Conservation (phyloP, 305 asterid genomes). For the Ilex paraguariensis region DNA sequence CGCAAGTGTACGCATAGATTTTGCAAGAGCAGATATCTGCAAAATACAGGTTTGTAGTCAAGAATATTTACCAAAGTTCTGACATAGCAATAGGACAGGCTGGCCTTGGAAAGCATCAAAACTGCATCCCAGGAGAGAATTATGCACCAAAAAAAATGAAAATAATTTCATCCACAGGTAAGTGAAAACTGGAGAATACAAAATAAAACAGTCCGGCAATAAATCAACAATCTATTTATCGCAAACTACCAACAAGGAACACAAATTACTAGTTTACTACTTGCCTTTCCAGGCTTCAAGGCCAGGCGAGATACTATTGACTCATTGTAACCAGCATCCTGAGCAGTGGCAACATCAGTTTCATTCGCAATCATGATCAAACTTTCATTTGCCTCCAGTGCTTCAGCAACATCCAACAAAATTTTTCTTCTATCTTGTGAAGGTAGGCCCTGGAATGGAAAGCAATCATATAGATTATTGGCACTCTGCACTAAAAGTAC, state of each 20-base stretch:
- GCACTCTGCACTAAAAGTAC: too few relatives aligned
- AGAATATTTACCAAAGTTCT: too few relatives aligned
- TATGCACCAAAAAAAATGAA: background rate
- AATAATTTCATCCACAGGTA: slow-evolving; percentile 3
- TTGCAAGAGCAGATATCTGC: slow-evolving; percentile 54
- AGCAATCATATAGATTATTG: background rate
- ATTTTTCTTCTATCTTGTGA: slow-evolving; percentile 52
- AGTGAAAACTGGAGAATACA: background rate
- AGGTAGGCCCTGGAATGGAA: slow-evolving; percentile 30
- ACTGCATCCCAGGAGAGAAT: too few relatives aligned
- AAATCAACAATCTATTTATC: too few relatives aligned
- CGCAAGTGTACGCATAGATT: slow-evolving; percentile 48
- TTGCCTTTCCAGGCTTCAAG: slow-evolving; percentile 53
- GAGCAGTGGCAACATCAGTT: slow-evolving; percentile 50
- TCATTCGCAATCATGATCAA: slow-evolving; percentile 39
- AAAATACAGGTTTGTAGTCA: background rate
- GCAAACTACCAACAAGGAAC: too few relatives aligned
- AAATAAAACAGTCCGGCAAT: too few relatives aligned
- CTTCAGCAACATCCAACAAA: slow-evolving; percentile 49
- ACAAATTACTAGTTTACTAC: background rate
- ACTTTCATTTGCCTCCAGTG: slow-evolving; percentile 38
- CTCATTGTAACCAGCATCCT: slow-evolving; percentile 40
- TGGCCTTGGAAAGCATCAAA: too few relatives aligned
- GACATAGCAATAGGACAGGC: too few relatives aligned
- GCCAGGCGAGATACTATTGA: slow-evolving; percentile 52